These are phyloP conservation scores for Pontederia paniculata DNA, from an alignment of 176 grass and related monocot species.

Conservation along the genomic window DNA sequence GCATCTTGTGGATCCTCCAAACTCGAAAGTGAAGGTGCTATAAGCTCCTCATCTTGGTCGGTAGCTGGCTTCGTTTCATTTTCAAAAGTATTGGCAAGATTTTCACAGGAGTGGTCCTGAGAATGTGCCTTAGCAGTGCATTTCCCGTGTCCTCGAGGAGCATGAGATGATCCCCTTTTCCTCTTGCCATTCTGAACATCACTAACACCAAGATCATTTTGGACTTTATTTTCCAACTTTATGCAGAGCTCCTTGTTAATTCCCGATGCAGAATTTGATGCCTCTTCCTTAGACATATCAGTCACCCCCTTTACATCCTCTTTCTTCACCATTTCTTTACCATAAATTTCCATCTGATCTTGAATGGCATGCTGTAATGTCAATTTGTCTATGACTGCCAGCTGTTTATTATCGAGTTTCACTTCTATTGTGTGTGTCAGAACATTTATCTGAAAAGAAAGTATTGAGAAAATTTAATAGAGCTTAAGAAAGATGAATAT, in stretches of 20 bases:
- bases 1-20: conserved; percentile 1
- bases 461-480: neutral
- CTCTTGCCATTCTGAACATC: too few species aligned
- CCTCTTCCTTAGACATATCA: too few species aligned
- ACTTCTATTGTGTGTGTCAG: conserved; percentile 12
- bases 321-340: neutral
- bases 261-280: too few species aligned
- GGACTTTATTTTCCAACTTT: too few species aligned
- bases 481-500: too few species aligned
- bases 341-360: conserved; percentile 7
- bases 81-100: neutral
- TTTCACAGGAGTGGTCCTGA: neutral
- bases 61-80: neutral
- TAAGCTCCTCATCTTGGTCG: neutral
- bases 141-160: too few species aligned
- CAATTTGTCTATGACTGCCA: neutral
- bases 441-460: conserved; percentile 2
- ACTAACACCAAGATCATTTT: too few species aligned
- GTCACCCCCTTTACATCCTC: neutral
- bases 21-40: neutral
- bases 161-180: too few species aligned
- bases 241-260: too few species aligned
- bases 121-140: too few species aligned
- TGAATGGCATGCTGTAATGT: neutral
- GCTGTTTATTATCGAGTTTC: neutral